Conservation (phyloP, 176 grass and related monocot genomes). For the Phragmites australis region DNA sequence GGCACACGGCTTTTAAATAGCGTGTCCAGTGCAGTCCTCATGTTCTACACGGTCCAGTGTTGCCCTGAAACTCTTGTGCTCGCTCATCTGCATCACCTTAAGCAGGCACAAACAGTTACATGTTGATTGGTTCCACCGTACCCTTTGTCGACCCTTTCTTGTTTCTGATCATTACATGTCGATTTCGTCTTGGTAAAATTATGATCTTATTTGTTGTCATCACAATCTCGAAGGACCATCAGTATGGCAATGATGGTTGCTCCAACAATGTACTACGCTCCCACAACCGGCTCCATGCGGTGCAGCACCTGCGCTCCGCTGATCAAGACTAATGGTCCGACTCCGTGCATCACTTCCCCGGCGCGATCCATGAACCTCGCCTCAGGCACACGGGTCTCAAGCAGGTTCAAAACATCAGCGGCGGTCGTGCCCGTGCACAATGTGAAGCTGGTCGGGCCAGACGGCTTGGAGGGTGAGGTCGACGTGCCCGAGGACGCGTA, state of each 20-base stretch:
- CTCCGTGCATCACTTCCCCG: not conserved
- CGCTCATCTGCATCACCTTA: not conserved
- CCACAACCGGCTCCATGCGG: not conserved
- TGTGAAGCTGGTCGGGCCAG: conserved; percentile 66
- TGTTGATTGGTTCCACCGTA: not conserved
- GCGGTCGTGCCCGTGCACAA: conserved; percentile 57
- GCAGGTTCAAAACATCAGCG: conserved; percentile 37
- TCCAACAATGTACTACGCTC: not conserved
- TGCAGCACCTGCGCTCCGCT: not conserved
- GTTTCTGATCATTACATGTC: not conserved
- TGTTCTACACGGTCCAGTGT: not conserved
- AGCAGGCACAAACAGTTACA: not conserved
- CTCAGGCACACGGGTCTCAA: not conserved
- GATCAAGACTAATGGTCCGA: conserved; percentile 10
- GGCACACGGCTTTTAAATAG: not conserved
- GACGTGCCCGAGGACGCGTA: conserved; percentile 73
- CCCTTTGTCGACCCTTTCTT: not conserved
- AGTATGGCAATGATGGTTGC: conserved; percentile 5
- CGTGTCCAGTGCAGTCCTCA: not conserved
- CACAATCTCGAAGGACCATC: not conserved
- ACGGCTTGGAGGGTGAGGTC: conserved; percentile 63
- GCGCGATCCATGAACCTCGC: not conserved
- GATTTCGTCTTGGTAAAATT: not conserved
- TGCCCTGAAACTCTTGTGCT: not conserved
- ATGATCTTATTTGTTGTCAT: not conserved